Conservation (phyloP, 2,329 filamentous ascomycete species). For the Zasmidium citrigriseum region DNA sequence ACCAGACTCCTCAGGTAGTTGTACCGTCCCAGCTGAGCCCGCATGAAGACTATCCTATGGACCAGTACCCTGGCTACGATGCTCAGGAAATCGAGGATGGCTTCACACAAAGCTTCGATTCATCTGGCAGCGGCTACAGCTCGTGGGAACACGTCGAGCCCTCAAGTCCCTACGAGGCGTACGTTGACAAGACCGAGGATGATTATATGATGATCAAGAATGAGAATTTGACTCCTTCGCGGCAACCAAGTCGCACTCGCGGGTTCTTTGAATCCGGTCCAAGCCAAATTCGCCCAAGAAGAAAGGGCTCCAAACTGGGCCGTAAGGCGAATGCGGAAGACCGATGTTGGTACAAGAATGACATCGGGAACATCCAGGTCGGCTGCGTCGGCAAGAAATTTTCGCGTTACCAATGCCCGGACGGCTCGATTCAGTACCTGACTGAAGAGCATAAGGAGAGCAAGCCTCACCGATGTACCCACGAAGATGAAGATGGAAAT, state of each 20-base stretch:
- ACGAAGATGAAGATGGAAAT: conserved; percentile 10
- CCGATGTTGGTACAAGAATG: conserved; percentile 12
- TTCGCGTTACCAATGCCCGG: not conserved
- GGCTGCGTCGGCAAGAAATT: conserved; percentile 14
- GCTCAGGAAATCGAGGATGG: conserved; percentile 9
- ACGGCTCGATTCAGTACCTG: not conserved
- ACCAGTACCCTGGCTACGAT: conserved; percentile 16
- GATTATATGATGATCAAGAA: conserved; percentile 26
- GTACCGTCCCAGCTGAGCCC: conserved; percentile 29
- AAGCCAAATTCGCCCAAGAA: not conserved
- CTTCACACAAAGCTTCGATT: conserved; percentile 18
- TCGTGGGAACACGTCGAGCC: conserved; percentile 16
- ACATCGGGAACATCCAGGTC: conserved; percentile 6
- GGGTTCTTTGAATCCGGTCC: not conserved
- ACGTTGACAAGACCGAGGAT: conserved; percentile 24
- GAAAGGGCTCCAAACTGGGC: conserved; percentile 13
- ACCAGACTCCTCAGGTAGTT: conserved; percentile 19
- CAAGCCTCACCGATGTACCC: conserved; percentile 25
- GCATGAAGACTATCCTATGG: conserved; percentile 23
- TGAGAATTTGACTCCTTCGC: conserved; percentile 8
- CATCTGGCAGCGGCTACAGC: conserved; percentile 8
- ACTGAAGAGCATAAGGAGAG: not conserved
- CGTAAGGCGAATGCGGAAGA: conserved; percentile 13
- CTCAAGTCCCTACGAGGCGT: conserved; percentile 18
- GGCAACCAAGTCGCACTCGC: not conserved